phyloP scores from a whole-genome alignment of 2,329 filamentous ascomycete genomes.

The Beauveria asiatica region DNA sequence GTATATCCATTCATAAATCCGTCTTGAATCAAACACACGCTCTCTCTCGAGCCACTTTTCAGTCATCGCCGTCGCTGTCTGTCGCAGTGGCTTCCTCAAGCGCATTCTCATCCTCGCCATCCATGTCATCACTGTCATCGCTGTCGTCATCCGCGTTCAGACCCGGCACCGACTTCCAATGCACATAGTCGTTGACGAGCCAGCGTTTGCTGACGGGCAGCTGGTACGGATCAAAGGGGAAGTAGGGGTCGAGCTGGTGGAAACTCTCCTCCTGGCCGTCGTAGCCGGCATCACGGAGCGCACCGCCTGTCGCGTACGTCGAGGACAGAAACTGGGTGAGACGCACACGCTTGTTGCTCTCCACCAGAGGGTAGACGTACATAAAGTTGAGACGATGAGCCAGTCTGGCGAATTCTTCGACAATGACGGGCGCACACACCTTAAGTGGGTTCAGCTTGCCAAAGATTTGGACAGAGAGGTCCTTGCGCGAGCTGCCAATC shows the following conservation, averaged over 20 bases:
- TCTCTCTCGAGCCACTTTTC: not conserved
- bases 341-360: slow-evolving; percentile 84
- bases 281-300: slow-evolving; percentile 40
- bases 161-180: slow-evolving; percentile 69
- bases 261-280: slow-evolving; percentile 60
- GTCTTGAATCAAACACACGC: not conserved
- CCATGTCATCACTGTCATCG: slow-evolving; percentile 44
- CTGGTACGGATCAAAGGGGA: slow-evolving; percentile 95
- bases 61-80: slow-evolving; percentile 36
- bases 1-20: slow-evolving; percentile 1
- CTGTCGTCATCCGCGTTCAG: slow-evolving; percentile 51
- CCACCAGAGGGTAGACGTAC: slow-evolving; percentile 81
- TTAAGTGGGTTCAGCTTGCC: slow-evolving; percentile 90
- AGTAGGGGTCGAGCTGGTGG: slow-evolving; percentile 86
- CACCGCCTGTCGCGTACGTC: slow-evolving; percentile 46
- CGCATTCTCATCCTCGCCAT: slow-evolving; percentile 35
- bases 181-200: slow-evolving; percentile 76
- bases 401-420: slow-evolving; percentile 83
- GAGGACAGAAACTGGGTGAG: slow-evolving; percentile 60
- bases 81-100: slow-evolving; percentile 44
- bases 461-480: slow-evolving; percentile 69
- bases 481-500: slow-evolving; percentile 64
- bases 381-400: slow-evolving; percentile 78
- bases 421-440: slow-evolving; percentile 84
- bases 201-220: slow-evolving; percentile 79